Evolutionary conservation across 441 rosid species (phyloP), one percentile per base, ranked within the genome.

Genomic region (Corymbia calophylla): DNA sequence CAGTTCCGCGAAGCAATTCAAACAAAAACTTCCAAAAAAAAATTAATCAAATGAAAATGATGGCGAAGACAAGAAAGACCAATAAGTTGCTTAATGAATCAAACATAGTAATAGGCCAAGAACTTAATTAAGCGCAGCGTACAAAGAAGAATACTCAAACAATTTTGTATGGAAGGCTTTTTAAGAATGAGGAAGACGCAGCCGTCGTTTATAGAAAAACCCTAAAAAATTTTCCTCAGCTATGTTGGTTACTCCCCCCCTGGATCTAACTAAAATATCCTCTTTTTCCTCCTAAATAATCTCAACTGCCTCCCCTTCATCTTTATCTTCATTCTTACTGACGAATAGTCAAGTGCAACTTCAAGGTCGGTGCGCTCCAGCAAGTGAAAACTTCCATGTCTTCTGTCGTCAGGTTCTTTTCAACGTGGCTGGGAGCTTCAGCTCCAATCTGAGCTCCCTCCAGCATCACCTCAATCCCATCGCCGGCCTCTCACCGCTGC

Each of bases 341-440:
- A 56, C 29, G 62, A 4, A 56, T 56, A 56, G 62, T 56, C 62
- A 23, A 56, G 62, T 2, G 62, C 62, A 23, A 21, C 62, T 56
- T 56, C 62, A 23, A 56, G 62, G 29, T 29, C 25, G 62, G 29
- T 1, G 29, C 25, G 62, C 62, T 23, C 44, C 44, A 39, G 44
- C 62, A 29, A 56, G 62, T 9, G 62, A 56, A 56, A 56, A 56
- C 62, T 0, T 23, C 62, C 62, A 56, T 56, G 62, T 56, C 62
- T 56, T 56, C 62, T 23, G 62, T 4, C 6, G 13, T 0, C 25
- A 56, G 62, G 0, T 4, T 56, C 0, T 29, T 56, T 56, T 23
- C 62, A 56, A 9, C 62, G 25, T 89, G 93, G 91, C 92, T 51
- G 91, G 90, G 86, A 94, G 94, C 89, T 94, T 89, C 62, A 94